A percentile compares a stretch with the other conserved stretches of the same genome.
Evolutionary conservation across 306 rosid genomes (phyloP).

Genomic region (Geum urbanum): DNA sequence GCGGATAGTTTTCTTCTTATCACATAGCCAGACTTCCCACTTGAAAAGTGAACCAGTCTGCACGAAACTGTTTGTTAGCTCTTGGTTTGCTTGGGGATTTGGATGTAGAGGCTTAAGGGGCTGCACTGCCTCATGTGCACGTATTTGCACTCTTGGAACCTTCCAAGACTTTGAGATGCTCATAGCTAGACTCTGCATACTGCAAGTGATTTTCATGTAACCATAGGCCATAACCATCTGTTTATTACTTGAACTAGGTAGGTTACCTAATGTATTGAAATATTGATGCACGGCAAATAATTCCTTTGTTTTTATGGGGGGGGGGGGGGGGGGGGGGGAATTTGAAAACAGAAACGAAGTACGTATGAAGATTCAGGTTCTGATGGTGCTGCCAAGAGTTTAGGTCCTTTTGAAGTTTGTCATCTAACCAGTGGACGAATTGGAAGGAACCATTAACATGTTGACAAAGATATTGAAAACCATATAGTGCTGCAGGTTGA

Average conservation of each 20-base stretch:
- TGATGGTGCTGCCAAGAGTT: constrained; percentile 28
- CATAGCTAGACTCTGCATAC: background rate
- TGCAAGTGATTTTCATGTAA: background rate
- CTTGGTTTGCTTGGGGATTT: constrained; percentile 58
- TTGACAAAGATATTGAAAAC: constrained; percentile 38
- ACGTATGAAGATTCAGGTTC: constrained; percentile 29
- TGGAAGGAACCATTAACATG: constrained; percentile 50
- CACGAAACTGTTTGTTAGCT: constrained; percentile 49
- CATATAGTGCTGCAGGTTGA: constrained; percentile 24
- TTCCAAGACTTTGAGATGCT: constrained; percentile 58
- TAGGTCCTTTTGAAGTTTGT: constrained; percentile 40
- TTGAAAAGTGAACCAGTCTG: constrained; percentile 48
- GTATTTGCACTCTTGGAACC: constrained; percentile 63
- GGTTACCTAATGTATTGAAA: too few relatives aligned
- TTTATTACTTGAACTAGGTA: too few relatives aligned
- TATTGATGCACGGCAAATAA: too few relatives aligned
- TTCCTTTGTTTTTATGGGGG: constrained; percentile 21
- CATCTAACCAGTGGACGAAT: constrained; percentile 49
- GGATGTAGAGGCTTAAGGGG: constrained; percentile 38
- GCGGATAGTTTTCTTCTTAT: constrained; percentile 46
- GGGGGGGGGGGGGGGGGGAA: constrained; percentile 19
- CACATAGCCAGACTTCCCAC: constrained; percentile 32
- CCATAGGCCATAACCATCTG: background rate
- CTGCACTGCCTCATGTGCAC: constrained; percentile 36
- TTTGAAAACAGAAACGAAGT: background rate